phyloP scores from a whole-genome alignment of 768 basidiomycete genomes.

The Tephrocybe sp. region DNA sequence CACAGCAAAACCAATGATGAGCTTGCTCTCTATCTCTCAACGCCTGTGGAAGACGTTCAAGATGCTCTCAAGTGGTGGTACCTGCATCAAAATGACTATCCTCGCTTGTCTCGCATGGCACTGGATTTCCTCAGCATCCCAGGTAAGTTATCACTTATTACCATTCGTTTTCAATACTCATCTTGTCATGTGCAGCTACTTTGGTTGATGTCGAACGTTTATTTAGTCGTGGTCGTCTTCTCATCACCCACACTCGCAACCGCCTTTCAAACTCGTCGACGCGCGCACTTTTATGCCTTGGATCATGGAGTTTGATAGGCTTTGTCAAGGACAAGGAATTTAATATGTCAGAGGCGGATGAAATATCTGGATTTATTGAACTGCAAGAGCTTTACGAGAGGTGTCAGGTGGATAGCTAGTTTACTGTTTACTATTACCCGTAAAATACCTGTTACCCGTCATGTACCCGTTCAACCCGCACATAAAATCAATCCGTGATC shows the following conservation, averaged over 20 bases:
- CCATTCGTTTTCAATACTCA: neutral
- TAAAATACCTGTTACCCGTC: too few relatives aligned
- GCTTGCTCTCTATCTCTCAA: slow-evolving; percentile 28
- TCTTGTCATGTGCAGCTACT: slow-evolving; percentile 3
- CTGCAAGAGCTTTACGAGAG: too few relatives aligned
- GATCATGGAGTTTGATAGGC: slow-evolving; percentile 18
- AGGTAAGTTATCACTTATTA: slow-evolving; percentile 13
- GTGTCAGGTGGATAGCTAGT: too few relatives aligned
- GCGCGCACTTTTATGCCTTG: neutral
- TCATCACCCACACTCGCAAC: slow-evolving; percentile 4
- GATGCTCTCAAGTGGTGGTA: slow-evolving; percentile 32
- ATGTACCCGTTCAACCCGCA: too few relatives aligned
- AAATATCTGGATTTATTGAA: too few relatives aligned
- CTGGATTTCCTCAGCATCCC: slow-evolving; percentile 26
- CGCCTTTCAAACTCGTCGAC: slow-evolving; percentile 1
- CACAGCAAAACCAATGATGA: slow-evolving; percentile 14
- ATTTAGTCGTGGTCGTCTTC: slow-evolving; percentile 7
- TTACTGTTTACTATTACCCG: too few relatives aligned
- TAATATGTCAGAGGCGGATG: neutral
- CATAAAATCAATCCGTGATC: too few relatives aligned
- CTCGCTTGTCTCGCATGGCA: slow-evolving; percentile 30
- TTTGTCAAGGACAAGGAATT: slow-evolving; percentile 6
- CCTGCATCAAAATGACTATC: slow-evolving; percentile 17
- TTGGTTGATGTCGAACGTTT: slow-evolving; percentile 10
- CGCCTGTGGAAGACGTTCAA: slow-evolving; percentile 21